phyloP scores from a whole-genome alignment of 768 basidiomycete species.

The Panellus pusillus region DNA sequence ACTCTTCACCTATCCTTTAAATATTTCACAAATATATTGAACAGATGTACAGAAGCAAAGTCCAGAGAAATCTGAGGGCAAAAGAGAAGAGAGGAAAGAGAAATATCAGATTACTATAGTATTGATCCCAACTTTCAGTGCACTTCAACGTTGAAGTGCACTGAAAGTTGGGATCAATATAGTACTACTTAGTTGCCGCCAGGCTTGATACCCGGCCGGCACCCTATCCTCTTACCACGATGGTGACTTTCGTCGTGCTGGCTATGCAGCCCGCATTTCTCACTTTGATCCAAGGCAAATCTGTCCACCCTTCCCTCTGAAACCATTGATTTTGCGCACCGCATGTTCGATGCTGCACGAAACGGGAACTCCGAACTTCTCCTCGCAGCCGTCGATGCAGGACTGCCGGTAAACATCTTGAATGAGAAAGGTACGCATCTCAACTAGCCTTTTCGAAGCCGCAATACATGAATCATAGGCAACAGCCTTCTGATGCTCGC shows the following conservation, averaged over 20 bases:
- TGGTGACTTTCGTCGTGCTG: background rate
- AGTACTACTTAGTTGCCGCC: too few relatives aligned
- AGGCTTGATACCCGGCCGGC: too few relatives aligned
- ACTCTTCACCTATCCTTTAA: too few relatives aligned
- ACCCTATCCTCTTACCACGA: background rate
- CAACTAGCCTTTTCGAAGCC: background rate
- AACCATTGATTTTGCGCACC: constrained; percentile 58
- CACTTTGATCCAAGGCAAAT: constrained; percentile 1
- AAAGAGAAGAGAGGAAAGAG: too few relatives aligned
- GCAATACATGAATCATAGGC: constrained; percentile 41
- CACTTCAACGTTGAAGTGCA: too few relatives aligned
- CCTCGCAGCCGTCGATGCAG: constrained; percentile 61
- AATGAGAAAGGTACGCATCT: constrained; percentile 58
- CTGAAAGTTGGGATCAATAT: too few relatives aligned
- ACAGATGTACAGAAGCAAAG: too few relatives aligned
- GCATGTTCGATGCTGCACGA: constrained; percentile 77
- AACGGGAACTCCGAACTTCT: constrained; percentile 53
- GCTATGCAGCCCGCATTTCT: background rate
- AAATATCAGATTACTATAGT: too few relatives aligned
- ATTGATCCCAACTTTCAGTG: too few relatives aligned
- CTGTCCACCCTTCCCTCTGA: constrained; percentile 34
- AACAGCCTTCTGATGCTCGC: constrained; percentile 82
- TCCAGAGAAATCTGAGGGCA: too few relatives aligned
- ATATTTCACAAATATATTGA: too few relatives aligned
- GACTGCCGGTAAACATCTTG: constrained; percentile 70